phyloP scores from a whole-genome alignment of 2,329 filamentous ascomycete genomes.

The Penicillium sp. region DNA sequence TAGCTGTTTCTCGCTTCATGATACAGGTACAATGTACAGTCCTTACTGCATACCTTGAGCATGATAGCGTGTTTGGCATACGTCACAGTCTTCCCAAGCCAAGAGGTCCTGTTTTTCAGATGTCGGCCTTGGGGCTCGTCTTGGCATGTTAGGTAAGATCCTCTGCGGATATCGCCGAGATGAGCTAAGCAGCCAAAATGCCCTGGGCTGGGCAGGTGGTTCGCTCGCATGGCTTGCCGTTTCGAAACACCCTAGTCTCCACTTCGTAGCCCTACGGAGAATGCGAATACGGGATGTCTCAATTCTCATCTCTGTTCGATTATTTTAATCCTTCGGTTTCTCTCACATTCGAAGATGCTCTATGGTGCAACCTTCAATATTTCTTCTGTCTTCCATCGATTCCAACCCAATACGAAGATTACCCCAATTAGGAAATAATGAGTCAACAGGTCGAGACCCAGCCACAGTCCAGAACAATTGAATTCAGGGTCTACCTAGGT shows the following conservation, averaged over 20 bases:
- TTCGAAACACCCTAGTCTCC: not conserved
- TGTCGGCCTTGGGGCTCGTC: not conserved
- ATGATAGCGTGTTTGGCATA: slow-evolving; percentile 1
- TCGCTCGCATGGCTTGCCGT: slow-evolving; percentile 1
- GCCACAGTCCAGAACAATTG: not conserved
- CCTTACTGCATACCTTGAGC: slow-evolving; percentile 2
- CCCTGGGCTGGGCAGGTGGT: not conserved
- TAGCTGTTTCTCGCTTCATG: not conserved
- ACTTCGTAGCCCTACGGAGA: not conserved
- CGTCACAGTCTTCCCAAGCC: not conserved
- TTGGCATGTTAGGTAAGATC: not conserved
- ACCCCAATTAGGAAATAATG: not conserved
- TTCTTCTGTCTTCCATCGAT: not conserved
- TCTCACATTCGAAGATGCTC: not conserved
- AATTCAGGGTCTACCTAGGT: not conserved
- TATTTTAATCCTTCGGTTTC: not conserved
- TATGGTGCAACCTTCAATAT: not conserved
- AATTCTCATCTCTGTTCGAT: not conserved
- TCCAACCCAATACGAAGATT: no score
- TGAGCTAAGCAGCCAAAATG: not conserved
- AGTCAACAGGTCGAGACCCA: not conserved
- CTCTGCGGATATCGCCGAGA: slow-evolving; percentile 1
- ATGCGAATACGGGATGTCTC: not conserved
- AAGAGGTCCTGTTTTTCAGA: not conserved
- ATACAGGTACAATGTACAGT: not conserved